Evolutionary conservation across 768 basidiomycete genomes (phyloP).

Genomic region (Termitomyces sp.): DNA sequence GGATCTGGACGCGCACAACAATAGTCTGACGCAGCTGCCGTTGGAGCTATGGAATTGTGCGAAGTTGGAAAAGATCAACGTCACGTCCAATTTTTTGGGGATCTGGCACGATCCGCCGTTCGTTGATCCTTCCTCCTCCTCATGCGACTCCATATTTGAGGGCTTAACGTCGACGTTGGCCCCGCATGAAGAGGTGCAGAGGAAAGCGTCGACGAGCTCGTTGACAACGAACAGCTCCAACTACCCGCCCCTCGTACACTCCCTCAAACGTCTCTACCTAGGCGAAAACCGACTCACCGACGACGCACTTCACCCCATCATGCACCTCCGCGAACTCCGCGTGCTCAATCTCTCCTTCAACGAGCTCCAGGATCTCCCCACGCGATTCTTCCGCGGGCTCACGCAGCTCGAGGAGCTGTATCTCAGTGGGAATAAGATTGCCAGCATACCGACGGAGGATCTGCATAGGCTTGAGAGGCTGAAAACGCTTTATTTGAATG

Average conservation of each 20-base stretch:
- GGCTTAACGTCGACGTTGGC: constrained; percentile 7
- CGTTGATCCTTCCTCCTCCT: background rate
- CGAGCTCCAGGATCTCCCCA: constrained; percentile 84
- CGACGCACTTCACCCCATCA: constrained; percentile 71
- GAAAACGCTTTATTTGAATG: constrained; percentile 82
- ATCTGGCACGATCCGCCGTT: constrained; percentile 64
- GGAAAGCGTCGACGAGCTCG: constrained; percentile 32
- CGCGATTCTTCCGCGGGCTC: constrained; percentile 69
- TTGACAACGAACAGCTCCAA: constrained; percentile 13
- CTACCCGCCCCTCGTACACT: constrained; percentile 45
- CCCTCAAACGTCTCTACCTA: constrained; percentile 76
- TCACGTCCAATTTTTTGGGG: constrained; percentile 82
- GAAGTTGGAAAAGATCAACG: constrained; percentile 69
- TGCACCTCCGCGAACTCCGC: constrained; percentile 69
- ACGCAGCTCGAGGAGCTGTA: constrained; percentile 80
- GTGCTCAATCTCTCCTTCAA: constrained; percentile 95
- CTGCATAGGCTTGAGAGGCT: constrained; percentile 67
- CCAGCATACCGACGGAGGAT: constrained; percentile 87
- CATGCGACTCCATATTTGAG: too few relatives aligned
- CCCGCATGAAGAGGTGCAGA: constrained; percentile 17
- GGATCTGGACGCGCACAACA: constrained; percentile 85
- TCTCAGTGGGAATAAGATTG: constrained; percentile 92
- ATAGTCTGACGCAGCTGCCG: constrained; percentile 78
- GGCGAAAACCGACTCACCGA: constrained; percentile 88
- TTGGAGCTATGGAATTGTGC: constrained; percentile 80